Base-by-base conservation (phyloP, 805 yeast species). In the Starmera caribaea region DNA sequence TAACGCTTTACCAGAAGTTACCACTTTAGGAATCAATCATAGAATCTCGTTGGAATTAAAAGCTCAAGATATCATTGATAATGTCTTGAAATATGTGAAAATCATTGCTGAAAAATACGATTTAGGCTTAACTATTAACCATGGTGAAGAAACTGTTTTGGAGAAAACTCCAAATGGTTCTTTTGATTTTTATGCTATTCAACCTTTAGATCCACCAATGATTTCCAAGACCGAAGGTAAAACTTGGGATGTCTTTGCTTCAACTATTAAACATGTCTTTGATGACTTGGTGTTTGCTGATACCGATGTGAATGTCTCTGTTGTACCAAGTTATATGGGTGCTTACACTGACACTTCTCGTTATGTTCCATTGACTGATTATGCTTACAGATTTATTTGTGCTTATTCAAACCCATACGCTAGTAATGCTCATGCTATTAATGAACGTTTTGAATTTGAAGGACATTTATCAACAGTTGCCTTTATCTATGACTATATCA, bases 1-100 rank as follows among this genome's bases (percentile, higher is more conserved):
- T 30, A 82, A 83, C 50, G 86, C 89, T 2, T 61, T 82, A 37
- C 90, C 92, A 3, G 88, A 81, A 51, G 58, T 65, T 29, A 74
- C 72, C 4, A 58, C 58, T 26, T 61, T 78, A 30, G 53, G 68
- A 30, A 65, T 80, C 34, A 81, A 83, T 55, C 81, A 79, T 51
- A 66, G 90, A 51, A 64, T 81, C 32, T 71, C 76, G 15, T 62
- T 74, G 30, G 84, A 76, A 44, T 65, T 75, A 13, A 57, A 68
- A 16, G 64, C 69, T 1, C 54, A 62, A 29, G 45, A 39, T 30
- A 14, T 69, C 69, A 4, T 48, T 62, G 63, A 65, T 16, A 64
- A 62, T 38, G 61, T 72, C 31, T 30, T 58, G 7, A 40, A 41
- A 0, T 58, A 68, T 31, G 69, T 71, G 11, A 37, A 53, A 31